These are phyloP conservation scores for Senecio squalidus DNA, from an alignment of 140 eudicot species.

Conservation along the genomic window DNA sequence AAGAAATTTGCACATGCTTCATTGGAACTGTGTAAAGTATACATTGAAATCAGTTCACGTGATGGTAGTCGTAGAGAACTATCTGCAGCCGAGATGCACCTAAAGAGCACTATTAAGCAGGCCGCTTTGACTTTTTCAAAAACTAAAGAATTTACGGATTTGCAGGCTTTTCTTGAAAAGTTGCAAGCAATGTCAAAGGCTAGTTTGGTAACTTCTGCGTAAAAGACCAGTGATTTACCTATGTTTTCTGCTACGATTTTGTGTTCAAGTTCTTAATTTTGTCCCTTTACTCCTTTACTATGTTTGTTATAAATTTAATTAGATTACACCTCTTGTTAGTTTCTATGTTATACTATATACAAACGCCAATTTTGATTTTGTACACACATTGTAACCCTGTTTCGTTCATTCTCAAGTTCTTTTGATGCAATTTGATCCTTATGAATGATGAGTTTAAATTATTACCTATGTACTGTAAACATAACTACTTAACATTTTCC, in stretches of 20 bases:
- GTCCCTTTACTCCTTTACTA: too few relatives aligned
- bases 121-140: conserved; percentile 56
- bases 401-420: too few relatives aligned
- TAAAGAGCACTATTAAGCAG: conserved; percentile 62
- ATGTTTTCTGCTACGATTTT: neutral
- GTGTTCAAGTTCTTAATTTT: too few relatives aligned
- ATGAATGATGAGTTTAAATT: too few relatives aligned
- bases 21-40: conserved; percentile 73
- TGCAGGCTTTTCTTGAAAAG: conserved; percentile 48
- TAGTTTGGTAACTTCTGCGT: conserved; percentile 17
- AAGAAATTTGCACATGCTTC: conserved; percentile 79
- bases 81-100: conserved; percentile 83
- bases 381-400: too few relatives aligned
- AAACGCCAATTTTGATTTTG: too few relatives aligned
- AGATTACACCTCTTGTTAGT: too few relatives aligned
- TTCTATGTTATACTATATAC: too few relatives aligned
- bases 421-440: too few relatives aligned
- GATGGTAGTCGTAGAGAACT: conserved; percentile 47
- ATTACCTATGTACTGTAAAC: too few relatives aligned
- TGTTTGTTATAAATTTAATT: too few relatives aligned
- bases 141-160: conserved; percentile 48
- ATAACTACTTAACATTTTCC: too few relatives aligned
- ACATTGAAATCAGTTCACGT: conserved; percentile 43
- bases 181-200: conserved; percentile 45
- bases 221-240: neutral